These are phyloP conservation scores for Auxenochlorella pyrenoidosa DNA, from an alignment of 139 green algal species.

Conservation along the genomic window DNA sequence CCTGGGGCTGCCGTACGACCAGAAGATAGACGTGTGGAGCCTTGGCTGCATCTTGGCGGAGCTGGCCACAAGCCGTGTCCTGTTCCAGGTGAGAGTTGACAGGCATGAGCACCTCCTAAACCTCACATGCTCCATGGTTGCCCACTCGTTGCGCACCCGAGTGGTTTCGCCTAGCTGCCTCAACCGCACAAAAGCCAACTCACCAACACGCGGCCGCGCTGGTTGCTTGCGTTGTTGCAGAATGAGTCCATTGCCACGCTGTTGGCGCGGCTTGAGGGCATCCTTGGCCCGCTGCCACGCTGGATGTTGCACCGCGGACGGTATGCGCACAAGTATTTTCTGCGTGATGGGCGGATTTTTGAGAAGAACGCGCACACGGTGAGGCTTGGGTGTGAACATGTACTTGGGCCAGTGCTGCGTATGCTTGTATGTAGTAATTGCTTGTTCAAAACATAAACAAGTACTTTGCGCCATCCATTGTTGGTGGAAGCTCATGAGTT, in stretches of 20 bases:
- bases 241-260: slow-evolving; percentile 88
- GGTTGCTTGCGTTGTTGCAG: slow-evolving; percentile 54
- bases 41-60: slow-evolving; percentile 97
- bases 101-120: neutral
- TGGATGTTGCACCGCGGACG: slow-evolving; percentile 78
- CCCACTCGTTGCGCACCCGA: neutral
- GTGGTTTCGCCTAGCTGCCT: neutral
- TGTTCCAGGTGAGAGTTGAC: slow-evolving; percentile 77
- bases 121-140: neutral
- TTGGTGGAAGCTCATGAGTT: too few relatives aligned
- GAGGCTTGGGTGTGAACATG: neutral
- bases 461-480: too few relatives aligned
- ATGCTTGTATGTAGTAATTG: neutral
- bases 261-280: slow-evolving; percentile 89
- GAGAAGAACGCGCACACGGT: slow-evolving; percentile 65
- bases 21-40: slow-evolving; percentile 95
- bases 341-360: slow-evolving; percentile 73
- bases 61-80: slow-evolving; percentile 87
- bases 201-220: neutral
- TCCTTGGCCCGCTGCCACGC: slow-evolving; percentile 86
- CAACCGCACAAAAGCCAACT: neutral
- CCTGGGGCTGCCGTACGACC: slow-evolving; percentile 88
- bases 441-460: too few relatives aligned
- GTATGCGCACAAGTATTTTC: slow-evolving; percentile 89
- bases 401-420: too few relatives aligned